Conservation (phyloP, 257 asterid species). For the Pogostemon cablin region DNA sequence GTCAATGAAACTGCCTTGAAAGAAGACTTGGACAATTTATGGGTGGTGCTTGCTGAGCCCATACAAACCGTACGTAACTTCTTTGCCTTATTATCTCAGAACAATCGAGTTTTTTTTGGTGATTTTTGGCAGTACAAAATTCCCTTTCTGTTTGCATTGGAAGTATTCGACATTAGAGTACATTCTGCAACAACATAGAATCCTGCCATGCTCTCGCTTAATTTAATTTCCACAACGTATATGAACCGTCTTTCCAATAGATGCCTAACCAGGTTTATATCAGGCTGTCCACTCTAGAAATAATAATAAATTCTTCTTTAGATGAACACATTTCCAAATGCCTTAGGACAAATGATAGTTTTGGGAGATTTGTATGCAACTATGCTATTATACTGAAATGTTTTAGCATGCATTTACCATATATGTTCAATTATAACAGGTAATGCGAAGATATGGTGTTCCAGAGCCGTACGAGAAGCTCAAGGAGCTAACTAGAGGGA, state of each 20-base stretch:
- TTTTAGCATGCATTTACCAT: neutral
- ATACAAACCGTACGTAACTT: constrained; percentile 79
- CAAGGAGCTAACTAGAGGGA: constrained; percentile 91
- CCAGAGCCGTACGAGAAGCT: constrained; percentile 97
- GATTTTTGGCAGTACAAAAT: neutral
- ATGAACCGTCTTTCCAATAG: no score
- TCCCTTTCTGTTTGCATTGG: neutral
- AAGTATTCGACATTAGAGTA: neutral
- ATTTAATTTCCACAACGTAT: neutral
- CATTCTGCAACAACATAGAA: neutral
- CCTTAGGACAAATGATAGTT: neutral
- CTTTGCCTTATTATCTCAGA: constrained; percentile 4
- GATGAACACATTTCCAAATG: neutral
- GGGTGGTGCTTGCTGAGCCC: constrained; percentile 99
- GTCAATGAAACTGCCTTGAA: constrained; percentile 69
- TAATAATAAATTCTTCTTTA: no score
- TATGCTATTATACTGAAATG: no score
- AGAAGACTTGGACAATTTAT: constrained; percentile 66
- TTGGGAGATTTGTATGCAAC: neutral
- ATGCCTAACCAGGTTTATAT: no score
- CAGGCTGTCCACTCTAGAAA: no score
- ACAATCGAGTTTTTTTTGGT: neutral
- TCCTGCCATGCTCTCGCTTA: neutral
- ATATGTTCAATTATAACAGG: constrained; percentile 41
- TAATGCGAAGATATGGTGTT: constrained; percentile 85